Conservation (phyloP, 495 filamentous ascomycete genomes). For the Chaetomium fimeti region DNA sequence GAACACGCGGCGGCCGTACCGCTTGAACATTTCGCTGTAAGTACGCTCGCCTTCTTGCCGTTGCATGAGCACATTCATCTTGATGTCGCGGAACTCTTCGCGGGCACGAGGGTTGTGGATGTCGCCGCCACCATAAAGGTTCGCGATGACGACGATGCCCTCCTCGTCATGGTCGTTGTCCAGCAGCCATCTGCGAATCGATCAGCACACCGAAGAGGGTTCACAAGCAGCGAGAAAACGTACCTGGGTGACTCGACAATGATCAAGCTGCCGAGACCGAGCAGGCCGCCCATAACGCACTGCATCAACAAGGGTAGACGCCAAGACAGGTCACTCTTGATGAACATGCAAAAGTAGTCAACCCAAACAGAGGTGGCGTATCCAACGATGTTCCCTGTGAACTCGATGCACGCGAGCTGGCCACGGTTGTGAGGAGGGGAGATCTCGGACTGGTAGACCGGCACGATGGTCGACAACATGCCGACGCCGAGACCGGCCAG, state of each 20-base stretch:
- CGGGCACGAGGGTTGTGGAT: conserved; percentile 86
- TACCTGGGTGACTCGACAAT: conserved; percentile 90
- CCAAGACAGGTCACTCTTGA: conserved; percentile 83
- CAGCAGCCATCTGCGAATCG: conserved; percentile 67
- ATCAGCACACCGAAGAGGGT: background rate
- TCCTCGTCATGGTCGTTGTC: conserved; percentile 99
- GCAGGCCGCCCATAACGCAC: conserved; percentile 84
- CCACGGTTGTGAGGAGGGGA: conserved; percentile 94
- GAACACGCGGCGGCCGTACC: conserved; percentile 87
- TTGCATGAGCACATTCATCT: conserved; percentile 91
- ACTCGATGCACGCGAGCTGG: conserved; percentile 95
- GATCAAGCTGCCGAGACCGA: conserved; percentile 80
- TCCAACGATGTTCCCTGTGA: conserved; percentile 92
- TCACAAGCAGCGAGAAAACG: background rate
- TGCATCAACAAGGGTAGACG: conserved; percentile 88
- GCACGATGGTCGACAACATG: conserved; percentile 92
- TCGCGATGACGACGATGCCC: conserved; percentile 95
- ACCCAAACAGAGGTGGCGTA: conserved; percentile 98
- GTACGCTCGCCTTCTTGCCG: conserved; percentile 92
- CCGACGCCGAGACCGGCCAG: conserved; percentile 93
- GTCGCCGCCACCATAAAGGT: conserved; percentile 93
- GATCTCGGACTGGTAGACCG: conserved; percentile 97
- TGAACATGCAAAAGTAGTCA: conserved; percentile 94
- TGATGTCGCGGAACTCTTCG: conserved; percentile 96
- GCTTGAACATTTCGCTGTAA: conserved; percentile 90